A percentile compares a stretch with the other conserved stretches of the same genome.
Conservation (phyloP, 768 basidiomycete genomes). For the Leccinum subgranulosum region DNA sequence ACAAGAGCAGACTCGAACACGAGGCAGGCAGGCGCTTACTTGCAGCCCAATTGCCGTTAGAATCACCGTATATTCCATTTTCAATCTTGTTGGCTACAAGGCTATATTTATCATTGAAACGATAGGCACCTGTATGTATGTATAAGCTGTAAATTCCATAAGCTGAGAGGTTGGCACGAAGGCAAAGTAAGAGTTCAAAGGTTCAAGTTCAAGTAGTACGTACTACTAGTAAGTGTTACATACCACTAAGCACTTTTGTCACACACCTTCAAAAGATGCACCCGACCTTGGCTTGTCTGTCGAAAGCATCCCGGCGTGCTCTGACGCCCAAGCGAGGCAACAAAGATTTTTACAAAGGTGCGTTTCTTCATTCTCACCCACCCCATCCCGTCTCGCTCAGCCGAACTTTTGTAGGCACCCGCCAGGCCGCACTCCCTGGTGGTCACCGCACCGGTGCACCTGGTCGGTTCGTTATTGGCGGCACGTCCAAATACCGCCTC, state of each 20-base stretch:
- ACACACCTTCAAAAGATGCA: slow-evolving; percentile 44
- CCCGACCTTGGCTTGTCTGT: slow-evolving; percentile 62
- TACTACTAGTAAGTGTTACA: too few species aligned
- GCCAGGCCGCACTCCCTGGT: slow-evolving; percentile 80
- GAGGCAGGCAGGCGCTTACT: slow-evolving; percentile 3
- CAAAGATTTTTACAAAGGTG: slow-evolving; percentile 97
- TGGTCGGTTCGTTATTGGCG: slow-evolving; percentile 75
- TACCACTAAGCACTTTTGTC: background rate
- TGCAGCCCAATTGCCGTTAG: background rate
- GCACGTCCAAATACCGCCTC: slow-evolving; percentile 78
- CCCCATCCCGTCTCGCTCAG: background rate
- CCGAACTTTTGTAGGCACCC: slow-evolving; percentile 51
- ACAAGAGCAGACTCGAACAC: background rate
- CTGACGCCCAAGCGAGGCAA: slow-evolving; percentile 86
- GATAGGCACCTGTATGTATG: background rate
- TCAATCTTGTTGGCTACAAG: background rate
- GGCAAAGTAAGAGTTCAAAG: background rate
- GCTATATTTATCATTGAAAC: background rate
- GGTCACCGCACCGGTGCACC: slow-evolving; percentile 87
- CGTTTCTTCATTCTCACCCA: slow-evolving; percentile 2
- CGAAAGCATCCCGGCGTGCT: slow-evolving; percentile 81
- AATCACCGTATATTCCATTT: background rate
- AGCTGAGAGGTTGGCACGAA: background rate
- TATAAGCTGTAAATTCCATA: background rate
- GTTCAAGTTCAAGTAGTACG: too few species aligned